Base-by-base conservation (phyloP, 2,329 filamentous ascomycete genomes). In the Claviceps purpurea region DNA sequence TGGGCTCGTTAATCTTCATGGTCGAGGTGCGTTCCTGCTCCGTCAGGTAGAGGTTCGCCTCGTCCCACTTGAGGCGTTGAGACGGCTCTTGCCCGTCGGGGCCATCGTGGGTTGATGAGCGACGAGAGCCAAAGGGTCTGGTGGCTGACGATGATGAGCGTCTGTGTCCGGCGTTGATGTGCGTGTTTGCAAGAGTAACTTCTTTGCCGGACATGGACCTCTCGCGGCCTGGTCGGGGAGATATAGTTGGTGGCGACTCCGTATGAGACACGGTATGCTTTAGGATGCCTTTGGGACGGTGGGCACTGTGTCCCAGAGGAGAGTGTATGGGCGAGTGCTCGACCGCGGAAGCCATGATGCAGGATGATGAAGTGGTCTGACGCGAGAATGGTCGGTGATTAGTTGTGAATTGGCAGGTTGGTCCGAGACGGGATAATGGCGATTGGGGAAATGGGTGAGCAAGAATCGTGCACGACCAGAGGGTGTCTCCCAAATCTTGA, bases 1-100 rank as follows among this genome's bases (percentile, higher is more conserved):
- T 98, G 56, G 93, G 93, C 73, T 98, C 93, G 59, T 89, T 87
- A 58, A 98, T 98, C 76, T 97, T 98, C 93, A 98, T 98, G 54
- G 90, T 96, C 56, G 86, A 85, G 54, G 84, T 89, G 69, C 87
- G 90, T 70, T 97, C 89, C 69, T 97, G 91, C 72, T 98, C 93
- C 7, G 93, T 93, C 50, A 98, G 78, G 70, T 96, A 98, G 37
- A 98, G 78, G 65, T 98, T 98, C 46, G 88, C 93, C 73, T 98
- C 93, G 68, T 98, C 93, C 93, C 93, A 98, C 72, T 96, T 95
- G 59, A 98, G 76, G 56, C 89, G 84, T 56, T 87, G 85, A 54
- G 79, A 83, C 18, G 73, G 67, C 43, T 77, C 73, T 22, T 73
- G 71, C 55, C 71, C 66, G 50, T 64, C 68, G 54, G 62, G 66